Conservation (phyloP, 177 flowering plant genomes). For the Vitis hybrid region DNA sequence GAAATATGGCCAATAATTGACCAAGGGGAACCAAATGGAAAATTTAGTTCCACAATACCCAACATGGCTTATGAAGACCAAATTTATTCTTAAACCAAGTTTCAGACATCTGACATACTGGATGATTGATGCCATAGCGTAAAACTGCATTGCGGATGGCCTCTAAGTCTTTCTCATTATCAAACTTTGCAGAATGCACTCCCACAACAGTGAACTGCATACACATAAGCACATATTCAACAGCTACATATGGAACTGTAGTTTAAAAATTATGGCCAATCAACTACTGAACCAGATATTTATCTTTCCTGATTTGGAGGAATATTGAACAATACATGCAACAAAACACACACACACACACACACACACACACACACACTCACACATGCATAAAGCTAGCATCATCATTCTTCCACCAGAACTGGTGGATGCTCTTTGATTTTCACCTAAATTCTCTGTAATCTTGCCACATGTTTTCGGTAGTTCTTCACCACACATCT, state of each 20-base stretch:
- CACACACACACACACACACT: no score
- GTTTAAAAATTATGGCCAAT: background rate
- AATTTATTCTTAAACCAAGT: slow-evolving; percentile 2
- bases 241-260: background rate
- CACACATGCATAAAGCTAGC: no score
- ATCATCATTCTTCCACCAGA: no score
- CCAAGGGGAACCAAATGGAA: background rate
- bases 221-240: background rate
- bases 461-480: no score
- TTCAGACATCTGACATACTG: slow-evolving; percentile 50
- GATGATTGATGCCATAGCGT: slow-evolving; percentile 83
- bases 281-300: background rate
- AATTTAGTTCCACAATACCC: background rate
- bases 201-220: slow-evolving; percentile 89
- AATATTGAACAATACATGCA: background rate
- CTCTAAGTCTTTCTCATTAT: slow-evolving; percentile 93
- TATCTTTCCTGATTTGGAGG: background rate
- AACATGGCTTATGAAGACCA: background rate
- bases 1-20: background rate
- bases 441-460: no score
- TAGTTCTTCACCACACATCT: no score
- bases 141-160: slow-evolving; percentile 95
- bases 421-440: no score
- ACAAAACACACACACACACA: no score
- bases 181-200: slow-evolving; percentile 98